A percentile compares a stretch with the other conserved stretches of the same genome.
Evolutionary conservation across 768 basidiomycete genomes (phyloP).

Genomic region (Tricholoma terreum): DNA sequence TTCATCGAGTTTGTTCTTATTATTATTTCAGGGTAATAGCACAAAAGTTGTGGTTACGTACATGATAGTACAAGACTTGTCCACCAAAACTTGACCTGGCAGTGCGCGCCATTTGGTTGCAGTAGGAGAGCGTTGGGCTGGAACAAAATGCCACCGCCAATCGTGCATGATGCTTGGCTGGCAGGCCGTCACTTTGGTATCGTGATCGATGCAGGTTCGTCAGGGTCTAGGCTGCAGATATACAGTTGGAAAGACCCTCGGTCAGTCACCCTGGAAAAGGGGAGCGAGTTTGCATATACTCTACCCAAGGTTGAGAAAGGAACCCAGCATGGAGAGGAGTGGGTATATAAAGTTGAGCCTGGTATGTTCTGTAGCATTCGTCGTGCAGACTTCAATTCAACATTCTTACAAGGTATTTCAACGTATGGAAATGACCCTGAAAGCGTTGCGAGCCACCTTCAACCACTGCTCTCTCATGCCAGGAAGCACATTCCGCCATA

Average conservation of each 20-base stretch:
- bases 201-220: constrained; percentile 98
- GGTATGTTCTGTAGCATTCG: constrained; percentile 49
- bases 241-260: constrained; percentile 94
- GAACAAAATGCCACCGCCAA: constrained; percentile 75
- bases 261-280: constrained; percentile 44
- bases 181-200: constrained; percentile 82
- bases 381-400: background rate
- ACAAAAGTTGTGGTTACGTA: too few relatives aligned
- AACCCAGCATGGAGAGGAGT: constrained; percentile 71
- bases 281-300: constrained; percentile 48
- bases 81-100: background rate
- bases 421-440: constrained; percentile 69
- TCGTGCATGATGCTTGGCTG: constrained; percentile 70
- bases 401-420: constrained; percentile 67
- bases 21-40: background rate
- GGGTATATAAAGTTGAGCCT: constrained; percentile 92
- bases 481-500: constrained; percentile 82
- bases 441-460: constrained; percentile 70
- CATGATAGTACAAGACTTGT: too few relatives aligned
- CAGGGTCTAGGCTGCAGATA: constrained; percentile 92
- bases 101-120: background rate
- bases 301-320: constrained; percentile 93
- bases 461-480: constrained; percentile 83
- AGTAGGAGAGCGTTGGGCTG: background rate
- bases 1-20: background rate